Base-by-base conservation (phyloP, 2,329 filamentous ascomycete species). In the Talaromyces sp. region DNA sequence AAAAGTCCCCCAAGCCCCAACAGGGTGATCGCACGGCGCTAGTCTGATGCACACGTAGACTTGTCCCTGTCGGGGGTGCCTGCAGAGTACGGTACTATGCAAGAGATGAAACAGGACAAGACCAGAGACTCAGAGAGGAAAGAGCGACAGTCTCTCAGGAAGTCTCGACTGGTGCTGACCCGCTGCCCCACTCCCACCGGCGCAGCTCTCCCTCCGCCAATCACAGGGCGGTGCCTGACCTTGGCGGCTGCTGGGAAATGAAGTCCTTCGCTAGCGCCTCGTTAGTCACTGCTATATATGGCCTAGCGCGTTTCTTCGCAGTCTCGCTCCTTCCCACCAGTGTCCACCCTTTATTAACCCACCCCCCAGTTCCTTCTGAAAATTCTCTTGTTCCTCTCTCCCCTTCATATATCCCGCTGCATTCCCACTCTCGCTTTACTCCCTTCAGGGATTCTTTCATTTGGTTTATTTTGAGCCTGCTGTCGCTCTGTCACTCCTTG, bases 401-500 rank as follows among this genome's bases (percentile, higher is more conserved):
- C 39, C 48, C 63, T 62, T 65, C 59, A 48, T 56, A 64, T 47
- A 35, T 24, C 27, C 64, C 24, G 35, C 50, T 54, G 39, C 48
- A 37, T 45, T 35, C 41, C 47, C 37, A 37, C 57, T 39, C 62
- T 59, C 62, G 54, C 52, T 39, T 31, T 52, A 10, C 62, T 33
- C 54, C 41, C 54, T 57, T 14, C 27, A 45, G 27, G 27, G 39
- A 56, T 56, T 48, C 41, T 43, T 45, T 63, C 19, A 48, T 33
- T 47, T 19, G 50, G 24, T 24, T 52, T 24, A 50, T 58, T 65
- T 54, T 37, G 66, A 66, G 66, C 63, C 35, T 47, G 19, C 35
- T 19, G 27, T 65, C 33, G 63, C 65, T 67, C 64, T 63, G 64
- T 59, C 66, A 67, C 60, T 67, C 66, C 24, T 67, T 67, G 57